A percentile compares a stretch with the other conserved stretches of the same genome.
phyloP scores from a whole-genome alignment of 2,329 filamentous ascomycete species.

The Neoarthrinium moseri region DNA sequence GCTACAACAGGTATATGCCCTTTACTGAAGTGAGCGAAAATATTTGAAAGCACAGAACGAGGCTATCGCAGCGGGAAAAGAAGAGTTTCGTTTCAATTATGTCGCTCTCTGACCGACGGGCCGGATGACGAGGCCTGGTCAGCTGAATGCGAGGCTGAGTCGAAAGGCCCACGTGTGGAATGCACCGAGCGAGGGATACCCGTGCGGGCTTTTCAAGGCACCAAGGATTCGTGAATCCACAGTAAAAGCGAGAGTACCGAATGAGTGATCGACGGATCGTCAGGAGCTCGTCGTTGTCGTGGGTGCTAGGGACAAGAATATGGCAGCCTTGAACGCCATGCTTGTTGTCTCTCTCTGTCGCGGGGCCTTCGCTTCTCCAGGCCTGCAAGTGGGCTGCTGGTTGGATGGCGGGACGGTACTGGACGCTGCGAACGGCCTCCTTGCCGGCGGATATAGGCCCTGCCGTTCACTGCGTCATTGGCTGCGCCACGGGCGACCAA shows the following conservation, averaged over 20 bases:
- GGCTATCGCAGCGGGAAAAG: background rate
- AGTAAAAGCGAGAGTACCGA: background rate
- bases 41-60: background rate
- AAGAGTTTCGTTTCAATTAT: background rate
- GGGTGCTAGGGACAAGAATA: background rate
- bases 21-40: background rate
- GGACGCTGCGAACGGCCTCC: no score
- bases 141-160: conserved; percentile 9
- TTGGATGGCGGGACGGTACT: no score
- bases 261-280: background rate
- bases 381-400: no score
- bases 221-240: background rate
- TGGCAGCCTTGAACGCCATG: background rate
- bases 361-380: no score
- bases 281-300: background rate
- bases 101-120: background rate
- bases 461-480: background rate
- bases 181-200: background rate
- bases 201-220: background rate
- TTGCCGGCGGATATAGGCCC: no score
- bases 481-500: background rate
- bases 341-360: background rate
- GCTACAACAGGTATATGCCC: no score
- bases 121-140: conserved; percentile 1
- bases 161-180: background rate